A percentile compares a stretch with the other conserved stretches of the same genome.
These are phyloP conservation scores for Leptographium lundbergii DNA, from an alignment of 2,329 filamentous ascomycete genomes.

Conservation along the genomic window DNA sequence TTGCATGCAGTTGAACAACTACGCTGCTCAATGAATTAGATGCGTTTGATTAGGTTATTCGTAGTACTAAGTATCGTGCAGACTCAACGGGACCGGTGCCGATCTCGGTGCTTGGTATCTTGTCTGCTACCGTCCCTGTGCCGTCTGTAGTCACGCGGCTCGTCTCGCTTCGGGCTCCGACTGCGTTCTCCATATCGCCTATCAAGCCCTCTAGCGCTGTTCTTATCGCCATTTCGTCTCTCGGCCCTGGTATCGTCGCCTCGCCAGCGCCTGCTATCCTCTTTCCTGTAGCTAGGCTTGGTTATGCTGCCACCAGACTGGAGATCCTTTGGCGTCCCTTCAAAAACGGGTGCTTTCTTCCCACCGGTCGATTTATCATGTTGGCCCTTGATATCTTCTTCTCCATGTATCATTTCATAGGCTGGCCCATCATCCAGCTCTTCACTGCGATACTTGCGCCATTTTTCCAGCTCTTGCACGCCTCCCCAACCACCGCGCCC, in stretches of 20 bases:
- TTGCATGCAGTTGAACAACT: too few relatives aligned
- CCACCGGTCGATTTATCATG: conserved; percentile 18
- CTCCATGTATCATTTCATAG: conserved; percentile 75
- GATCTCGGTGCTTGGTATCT: neutral
- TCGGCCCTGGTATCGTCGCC: conserved; percentile 1
- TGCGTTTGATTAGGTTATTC: neutral
- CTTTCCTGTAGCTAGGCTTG: neutral
- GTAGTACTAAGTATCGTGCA: neutral
- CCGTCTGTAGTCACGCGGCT: conserved; percentile 14
- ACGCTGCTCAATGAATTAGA: neutral
- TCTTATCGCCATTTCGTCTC: conserved; percentile 7
- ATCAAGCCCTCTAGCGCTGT: neutral
- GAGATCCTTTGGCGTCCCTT: neutral
- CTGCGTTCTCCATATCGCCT: conserved; percentile 2
- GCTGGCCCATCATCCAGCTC: conserved; percentile 29
- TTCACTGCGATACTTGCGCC: conserved; percentile 73
- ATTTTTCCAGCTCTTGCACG: conserved; percentile 76
- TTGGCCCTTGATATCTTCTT: conserved; percentile 49
- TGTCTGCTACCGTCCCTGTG: neutral
- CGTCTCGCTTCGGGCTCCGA: conserved; percentile 12
- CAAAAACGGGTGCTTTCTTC: neutral
- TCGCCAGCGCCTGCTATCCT: conserved; percentile 5
- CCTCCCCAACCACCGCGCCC: conserved; percentile 73
- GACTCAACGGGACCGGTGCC: neutral
- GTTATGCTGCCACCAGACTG: neutral